Evolutionary conservation across 169 alveolate genomes (phyloP), one percentile per base, ranked within the genome.

Genomic region (Eimeria brunetti): DNA sequence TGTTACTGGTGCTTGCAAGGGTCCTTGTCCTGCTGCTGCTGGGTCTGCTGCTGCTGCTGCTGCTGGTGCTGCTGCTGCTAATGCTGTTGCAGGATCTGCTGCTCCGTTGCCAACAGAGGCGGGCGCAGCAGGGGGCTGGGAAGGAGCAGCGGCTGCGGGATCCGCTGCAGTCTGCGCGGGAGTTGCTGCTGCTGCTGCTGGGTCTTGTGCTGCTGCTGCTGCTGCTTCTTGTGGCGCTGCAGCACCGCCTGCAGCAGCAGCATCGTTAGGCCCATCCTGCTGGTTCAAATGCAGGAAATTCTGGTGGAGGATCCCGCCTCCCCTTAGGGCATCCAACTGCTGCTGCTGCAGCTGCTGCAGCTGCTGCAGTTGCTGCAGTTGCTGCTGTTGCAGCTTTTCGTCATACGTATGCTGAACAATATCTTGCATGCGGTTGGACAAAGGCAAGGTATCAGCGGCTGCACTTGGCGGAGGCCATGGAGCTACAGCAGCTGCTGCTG

Each of bases 341-440:
- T 75, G 85, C 85, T 41, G 85, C 36, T 41, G 85, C 33, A 18
- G 85, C 85, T 38, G 85, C 85, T 41, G 76, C 76, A 27, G 76
- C 76, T 24, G 76, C 76, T 27, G 76, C 41, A 3, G 76, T 41
- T 67, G 76, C 85, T 38, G 85, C 56, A 38, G 69, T 49, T 44
- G 89, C 33, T 80, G 89, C 69, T 80, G 71, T 71, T 46, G 46
- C 38, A n/a, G 41, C 49, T 51, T n/a, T 16, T 69, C 16, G 89
- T 49, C 71, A 51, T 80, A 24, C n/a, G 91, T 30, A n/a, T 84
- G 91, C 41, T 84, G 91, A 18, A 36, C 41, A 36, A 84, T 60
- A 60, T 8, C n/a, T 30, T 84, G 91, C 38, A 84, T 36, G 78
- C 91, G 91, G 64, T n/a, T 84, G 12, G n/a, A 14, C 56, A 60